Conservation (phyloP, 768 basidiomycete genomes). For the Lentinula aciculospora region DNA sequence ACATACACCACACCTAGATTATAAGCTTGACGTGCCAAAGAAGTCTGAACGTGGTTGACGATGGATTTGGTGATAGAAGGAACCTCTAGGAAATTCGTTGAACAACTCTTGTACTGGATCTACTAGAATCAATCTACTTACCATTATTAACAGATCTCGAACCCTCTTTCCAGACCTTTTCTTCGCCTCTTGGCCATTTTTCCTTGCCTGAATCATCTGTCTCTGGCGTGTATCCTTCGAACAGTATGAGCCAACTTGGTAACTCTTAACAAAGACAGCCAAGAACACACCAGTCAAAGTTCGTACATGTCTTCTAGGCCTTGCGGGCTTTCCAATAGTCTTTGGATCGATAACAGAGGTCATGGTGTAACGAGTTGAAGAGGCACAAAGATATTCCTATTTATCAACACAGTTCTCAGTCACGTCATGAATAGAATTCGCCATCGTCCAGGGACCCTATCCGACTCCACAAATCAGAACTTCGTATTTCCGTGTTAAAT, state of each 20-base stretch:
- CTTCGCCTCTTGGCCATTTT: slow-evolving; percentile 81
- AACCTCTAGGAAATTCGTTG: slow-evolving; percentile 38
- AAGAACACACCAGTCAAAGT: slow-evolving; percentile 50
- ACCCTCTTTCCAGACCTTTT: slow-evolving; percentile 64
- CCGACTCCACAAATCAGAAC: no score
- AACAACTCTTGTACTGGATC: not conserved
- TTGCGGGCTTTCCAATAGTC: slow-evolving; percentile 56
- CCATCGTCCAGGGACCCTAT: no score
- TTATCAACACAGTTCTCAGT: not conserved
- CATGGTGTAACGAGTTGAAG: slow-evolving; percentile 31
- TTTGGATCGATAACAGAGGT: slow-evolving; percentile 62
- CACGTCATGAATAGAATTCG: not conserved
- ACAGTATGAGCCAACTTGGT: not conserved
- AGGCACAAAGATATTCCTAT: not conserved
- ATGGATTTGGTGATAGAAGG: slow-evolving; percentile 64
- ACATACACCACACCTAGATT: slow-evolving; percentile 53
- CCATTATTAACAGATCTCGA: slow-evolving; percentile 55
- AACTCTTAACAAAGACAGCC: not conserved
- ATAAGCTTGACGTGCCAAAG: slow-evolving; percentile 86
- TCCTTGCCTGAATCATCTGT: slow-evolving; percentile 72
- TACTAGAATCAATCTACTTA: slow-evolving; percentile 17
- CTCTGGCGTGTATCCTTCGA: slow-evolving; percentile 71
- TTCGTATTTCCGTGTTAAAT: no score
- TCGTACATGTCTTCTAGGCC: slow-evolving; percentile 61
- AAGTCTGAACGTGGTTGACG: slow-evolving; percentile 82